Base-by-base conservation (phyloP, 1,139 yeast species). In the Geotrichum reessii region DNA sequence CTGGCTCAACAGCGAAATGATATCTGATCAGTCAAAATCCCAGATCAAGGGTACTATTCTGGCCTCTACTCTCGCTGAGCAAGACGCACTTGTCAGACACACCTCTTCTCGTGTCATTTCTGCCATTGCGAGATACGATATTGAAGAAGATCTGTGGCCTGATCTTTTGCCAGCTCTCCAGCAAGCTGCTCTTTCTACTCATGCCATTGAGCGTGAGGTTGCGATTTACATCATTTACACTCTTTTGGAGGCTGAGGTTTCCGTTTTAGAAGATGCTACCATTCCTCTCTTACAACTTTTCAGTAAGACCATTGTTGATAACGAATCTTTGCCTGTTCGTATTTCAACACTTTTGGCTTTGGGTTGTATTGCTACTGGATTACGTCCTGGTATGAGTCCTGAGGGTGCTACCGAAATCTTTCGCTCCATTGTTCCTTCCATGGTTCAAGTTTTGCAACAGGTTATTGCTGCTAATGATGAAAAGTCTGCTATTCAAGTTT, bases 41-140 rank as follows among this genome's bases (percentile, higher is more conserved):
- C 78, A 79, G 59, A 85, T 93, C 70, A 85, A 88, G 71, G 77
- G 78, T 50, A 79, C 93, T 27, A 74, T 92, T 67, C 79, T 93
- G 67, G 80, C 81, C 64, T 80, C 84, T 63, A 84, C 96, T 50
- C 84, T 91, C 73, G 78, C 79, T 56, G 87, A 84, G 71, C 74
- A 77, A 58, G 78, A 81, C 61, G 84, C 88, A 68, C 78, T 83
- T 61, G 87, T 92, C 63, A 84, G 97, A 75, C 98, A 93, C 75
- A 84, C 96, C 28, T 81, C 87, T 59, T 91, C 98, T 11, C 84
- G 97, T 73, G 89, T 92, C 59, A 85, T 93, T 65, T 85, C 97
- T 33, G 86, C 92, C 52, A 88, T 93, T 69, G 96, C 91, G 51
- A 84, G 84, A 64, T 74, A 78, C 58, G 98, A 93, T 71, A 77